Base-by-base conservation (phyloP, 805 yeast species). In the Starmerella kuoi region DNA sequence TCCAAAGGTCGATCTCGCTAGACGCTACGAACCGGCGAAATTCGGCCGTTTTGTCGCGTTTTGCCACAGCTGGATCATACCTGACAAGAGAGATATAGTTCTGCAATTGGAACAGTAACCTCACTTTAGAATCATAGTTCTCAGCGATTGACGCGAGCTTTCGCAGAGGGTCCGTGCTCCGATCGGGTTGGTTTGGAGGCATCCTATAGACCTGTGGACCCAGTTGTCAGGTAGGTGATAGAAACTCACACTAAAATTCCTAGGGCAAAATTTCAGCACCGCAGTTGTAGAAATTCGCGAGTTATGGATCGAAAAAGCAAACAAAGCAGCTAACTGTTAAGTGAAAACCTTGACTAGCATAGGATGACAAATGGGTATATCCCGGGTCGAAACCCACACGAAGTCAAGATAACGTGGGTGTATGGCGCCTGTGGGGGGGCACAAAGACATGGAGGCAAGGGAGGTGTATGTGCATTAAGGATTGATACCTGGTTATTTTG, bases 1-100 rank as follows among this genome's bases (percentile, higher is more conserved):
- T 50, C 74, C 74, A 70, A 12, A 67, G 56, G 38, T 62, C 64
- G 38, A 43, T 21, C 2, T 38, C 20, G 40, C 37, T 61, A 51
- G 14, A 38, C 40, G 40, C 30, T 39, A 27, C 55, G 45, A 55
- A 63, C 44, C 57, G 53, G 11, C 55, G 53, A 42, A 57, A 62
- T 6, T 58, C 61, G 35, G 50, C 50, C 8, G 62, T 48, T 19
- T 51, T 51, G 45, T 63, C 67, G 12, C 36, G 36, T 26, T 57
- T 55, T 20, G 66, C 65, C 4, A 44, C 61, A 4, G 40, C 49
- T 2, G 66, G 66, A 41, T 64, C 64, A 38, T 55, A 64, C 32
- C 55, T 50, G 17, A 61, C 67, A 15, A 64, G 53, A 6, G 68
- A 61, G 4, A 64, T 62, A 42, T 61, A 63, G 49, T 61, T 60